Base-by-base conservation (phyloP, 2,329 filamentous ascomycete species). In the Alternaria sp. region DNA sequence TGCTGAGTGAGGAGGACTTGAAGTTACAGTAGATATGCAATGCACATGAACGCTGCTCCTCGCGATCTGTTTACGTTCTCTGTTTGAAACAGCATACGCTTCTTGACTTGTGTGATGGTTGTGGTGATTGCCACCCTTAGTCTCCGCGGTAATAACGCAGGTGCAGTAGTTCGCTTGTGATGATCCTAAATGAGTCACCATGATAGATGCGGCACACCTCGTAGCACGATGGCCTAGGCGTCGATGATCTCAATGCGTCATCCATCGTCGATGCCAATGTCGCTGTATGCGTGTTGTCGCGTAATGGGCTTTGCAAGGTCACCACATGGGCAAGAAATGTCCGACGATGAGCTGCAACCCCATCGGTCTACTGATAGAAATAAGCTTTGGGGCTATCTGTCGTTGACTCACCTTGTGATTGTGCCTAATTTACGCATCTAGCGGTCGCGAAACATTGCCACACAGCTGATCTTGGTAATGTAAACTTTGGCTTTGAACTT, bases 1-100 rank as follows among this genome's bases (percentile, higher is more conserved):
- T 87, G 15, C 73, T 90, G 59, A 84, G 87, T 74, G 88, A 90
- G 73, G 87, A 90, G 69, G 84, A 85, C 66, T 78, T 90, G 64
- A 86, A 86, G 74, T 79, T 90, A 47, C 73, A 78, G 57, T 79
- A 75, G 57, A 51, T 44, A 47, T 12, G 26, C 40, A n/a, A 44
- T 17, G 21, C 21, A 54, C 15, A 26, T 13, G 21, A 25, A 19
- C 8, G 12, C 46, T 32, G 15, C 15, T 13, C 32, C 47, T 30
- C 26, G 19, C 47, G 40, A 17, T 17, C n/a, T 9, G 25, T 17
- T 26, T 30, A 8, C 26, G n/a, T 30, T 50, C 12, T 13, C 9
- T 51, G 6, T 23, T 25, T 46, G 7, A 21, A 46, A 21, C 19
- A 11, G 44, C 12, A 36, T n/a, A 40, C 36, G 9, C 36, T 40